Evolutionary conservation across 2,329 filamentous ascomycete genomes (phyloP).

Genomic region (Aspergillus ustus): DNA sequence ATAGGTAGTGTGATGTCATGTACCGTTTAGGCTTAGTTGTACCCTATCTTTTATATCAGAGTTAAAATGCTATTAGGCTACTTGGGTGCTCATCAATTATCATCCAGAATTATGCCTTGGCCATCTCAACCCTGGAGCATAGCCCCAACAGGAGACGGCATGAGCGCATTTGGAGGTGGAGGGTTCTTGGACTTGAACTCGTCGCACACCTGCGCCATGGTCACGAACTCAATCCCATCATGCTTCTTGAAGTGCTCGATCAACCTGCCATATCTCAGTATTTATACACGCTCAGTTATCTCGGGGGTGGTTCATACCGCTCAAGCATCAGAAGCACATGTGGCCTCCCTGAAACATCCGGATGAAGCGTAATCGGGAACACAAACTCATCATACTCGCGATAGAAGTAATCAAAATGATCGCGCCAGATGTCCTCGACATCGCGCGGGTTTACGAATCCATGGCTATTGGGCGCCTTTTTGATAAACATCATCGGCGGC

Average conservation of each 20-base stretch:
- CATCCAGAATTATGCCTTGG: neutral
- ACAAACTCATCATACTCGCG: constrained; percentile 77
- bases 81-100: too few species aligned
- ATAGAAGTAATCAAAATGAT: constrained; percentile 71
- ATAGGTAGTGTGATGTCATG: neutral
- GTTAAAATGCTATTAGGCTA: neutral
- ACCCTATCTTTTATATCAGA: neutral
- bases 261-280: constrained; percentile 42
- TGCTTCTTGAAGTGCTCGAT: constrained; percentile 72
- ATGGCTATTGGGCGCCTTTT: constrained; percentile 54
- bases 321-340: constrained; percentile 77
- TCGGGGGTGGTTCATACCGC: constrained; percentile 50
- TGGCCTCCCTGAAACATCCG: constrained; percentile 72
- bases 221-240: constrained; percentile 54
- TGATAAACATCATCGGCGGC: constrained; percentile 54
- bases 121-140: constrained; percentile 4
- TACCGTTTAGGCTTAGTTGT: constrained; percentile 1
- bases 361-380: constrained; percentile 78
- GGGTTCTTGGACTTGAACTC: constrained; percentile 64
- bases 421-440: constrained; percentile 65
- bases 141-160: constrained; percentile 27
- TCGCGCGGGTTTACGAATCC: constrained; percentile 63
- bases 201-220: constrained; percentile 71
- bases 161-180: constrained; percentile 29
- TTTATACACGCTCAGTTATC: neutral